Evolutionary conservation across 345 rosid genomes (phyloP).

Genomic region (Trapa incisa): DNA sequence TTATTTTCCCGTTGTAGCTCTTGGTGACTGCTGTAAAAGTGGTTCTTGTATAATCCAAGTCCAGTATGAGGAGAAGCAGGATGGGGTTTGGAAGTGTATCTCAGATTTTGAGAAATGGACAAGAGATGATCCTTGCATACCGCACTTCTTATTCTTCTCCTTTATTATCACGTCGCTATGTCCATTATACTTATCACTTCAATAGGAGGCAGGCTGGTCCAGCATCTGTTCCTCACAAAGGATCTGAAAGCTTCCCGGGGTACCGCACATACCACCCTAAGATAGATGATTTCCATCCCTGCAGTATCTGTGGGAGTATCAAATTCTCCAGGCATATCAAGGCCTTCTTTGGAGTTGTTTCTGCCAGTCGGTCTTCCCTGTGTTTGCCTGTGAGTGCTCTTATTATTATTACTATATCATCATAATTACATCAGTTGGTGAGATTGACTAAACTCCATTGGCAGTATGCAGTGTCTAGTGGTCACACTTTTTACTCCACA

Average conservation of each 20-base stretch:
- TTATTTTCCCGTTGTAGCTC: not conserved
- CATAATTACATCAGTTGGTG: not conserved
- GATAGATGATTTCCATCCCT: not conserved
- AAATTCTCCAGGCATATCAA: not conserved
- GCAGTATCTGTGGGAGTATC: not conserved
- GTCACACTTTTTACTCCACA: slow-evolving; percentile 10
- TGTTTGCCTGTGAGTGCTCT: slow-evolving; percentile 1
- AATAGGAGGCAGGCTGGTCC: not conserved
- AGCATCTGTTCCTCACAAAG: not conserved
- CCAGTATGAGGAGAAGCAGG: not conserved
- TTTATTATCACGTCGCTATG: not conserved
- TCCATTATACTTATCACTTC: not conserved
- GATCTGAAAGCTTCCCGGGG: not conserved
- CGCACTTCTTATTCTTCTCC: not conserved
- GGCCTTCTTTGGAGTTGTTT: not conserved
- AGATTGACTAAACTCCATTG: not conserved
- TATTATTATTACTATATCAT: not conserved
- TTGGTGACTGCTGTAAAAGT: not conserved
- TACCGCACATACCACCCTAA: not conserved
- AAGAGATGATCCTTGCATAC: not conserved
- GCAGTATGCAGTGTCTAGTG: slow-evolving; percentile 7
- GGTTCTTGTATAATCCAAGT: not conserved
- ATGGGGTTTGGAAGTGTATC: slow-evolving; percentile 1
- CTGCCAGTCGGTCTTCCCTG: not conserved
- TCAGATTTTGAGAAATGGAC: slow-evolving; percentile 2